Evolutionary conservation across 2,329 filamentous ascomycete species (phyloP).

Genomic region (Penicillium sp.): DNA sequence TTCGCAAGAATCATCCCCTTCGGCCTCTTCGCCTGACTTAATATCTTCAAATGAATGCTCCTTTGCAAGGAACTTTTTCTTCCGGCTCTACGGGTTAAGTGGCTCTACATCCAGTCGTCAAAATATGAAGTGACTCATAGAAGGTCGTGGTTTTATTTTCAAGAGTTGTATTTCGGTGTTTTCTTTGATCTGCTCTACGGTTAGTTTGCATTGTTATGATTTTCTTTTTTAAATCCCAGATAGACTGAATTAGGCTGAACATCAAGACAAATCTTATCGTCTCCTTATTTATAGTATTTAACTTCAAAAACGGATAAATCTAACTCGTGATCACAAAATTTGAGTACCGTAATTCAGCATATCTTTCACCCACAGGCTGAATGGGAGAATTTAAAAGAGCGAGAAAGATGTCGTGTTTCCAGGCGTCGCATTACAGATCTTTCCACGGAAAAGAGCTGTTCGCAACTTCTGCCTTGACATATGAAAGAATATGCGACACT

Average conservation of each 20-base stretch:
- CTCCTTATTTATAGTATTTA: neutral
- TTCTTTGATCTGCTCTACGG: neutral
- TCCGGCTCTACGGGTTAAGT: too few species aligned
- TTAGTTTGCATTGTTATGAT: neutral
- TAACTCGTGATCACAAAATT: neutral
- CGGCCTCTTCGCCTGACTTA: too few species aligned
- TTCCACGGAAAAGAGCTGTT: too few species aligned
- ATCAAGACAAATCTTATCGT: neutral
- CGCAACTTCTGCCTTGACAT: too few species aligned
- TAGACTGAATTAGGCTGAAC: neutral
- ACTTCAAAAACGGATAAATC: neutral
- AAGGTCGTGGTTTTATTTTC: neutral
- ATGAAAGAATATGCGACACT: neutral
- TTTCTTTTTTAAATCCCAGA: neutral
- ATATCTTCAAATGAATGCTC: too few species aligned
- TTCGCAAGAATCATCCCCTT: too few species aligned
- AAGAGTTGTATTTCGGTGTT: neutral
- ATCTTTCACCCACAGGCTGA: neutral
- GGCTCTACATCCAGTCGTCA: neutral
- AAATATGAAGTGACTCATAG: neutral
- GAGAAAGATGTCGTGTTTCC: too few species aligned
- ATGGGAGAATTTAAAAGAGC: too few species aligned
- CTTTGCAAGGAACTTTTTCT: too few species aligned
- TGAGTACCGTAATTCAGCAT: neutral
- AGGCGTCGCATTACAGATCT: too few species aligned